Conservation (phyloP, 2,329 filamentous ascomycete species). For the Nigrospora sphaerica region DNA sequence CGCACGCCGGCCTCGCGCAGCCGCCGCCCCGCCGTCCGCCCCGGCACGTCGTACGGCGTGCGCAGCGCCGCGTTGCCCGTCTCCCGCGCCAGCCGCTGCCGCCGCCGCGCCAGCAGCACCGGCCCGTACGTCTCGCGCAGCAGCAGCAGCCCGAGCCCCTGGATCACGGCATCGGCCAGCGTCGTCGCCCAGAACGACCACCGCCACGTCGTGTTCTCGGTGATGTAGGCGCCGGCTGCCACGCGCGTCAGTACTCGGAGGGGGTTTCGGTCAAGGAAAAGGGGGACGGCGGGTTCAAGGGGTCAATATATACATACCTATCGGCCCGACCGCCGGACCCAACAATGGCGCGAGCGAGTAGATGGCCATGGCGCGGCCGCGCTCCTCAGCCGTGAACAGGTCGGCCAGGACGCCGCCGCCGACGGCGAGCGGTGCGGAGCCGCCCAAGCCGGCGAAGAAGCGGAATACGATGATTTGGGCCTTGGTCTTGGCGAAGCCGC, state of each 20-base stretch:
- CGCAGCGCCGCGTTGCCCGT: constrained; percentile 43
- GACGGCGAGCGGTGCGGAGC: constrained; percentile 43
- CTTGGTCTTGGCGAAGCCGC: constrained; percentile 46
- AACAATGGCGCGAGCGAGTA: constrained; percentile 59
- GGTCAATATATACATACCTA: constrained; percentile 19
- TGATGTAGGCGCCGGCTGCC: constrained; percentile 54
- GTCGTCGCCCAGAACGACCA: constrained; percentile 67
- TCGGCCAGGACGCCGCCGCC: constrained; percentile 23
- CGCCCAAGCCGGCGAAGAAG: constrained; percentile 51
- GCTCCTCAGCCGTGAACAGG: constrained; percentile 52
- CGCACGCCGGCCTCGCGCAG: constrained; percentile 34
- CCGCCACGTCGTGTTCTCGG: constrained; percentile 59
- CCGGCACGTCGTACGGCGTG: constrained; percentile 45
- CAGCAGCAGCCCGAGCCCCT: constrained; percentile 50
- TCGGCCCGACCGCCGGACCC: constrained; percentile 58
- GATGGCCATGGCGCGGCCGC: constrained; percentile 54
- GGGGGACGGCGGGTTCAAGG: neutral
- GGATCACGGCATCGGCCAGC: constrained; percentile 54
- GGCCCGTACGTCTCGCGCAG: constrained; percentile 62
- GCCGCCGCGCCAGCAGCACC: constrained; percentile 52
- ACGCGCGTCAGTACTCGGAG: neutral
- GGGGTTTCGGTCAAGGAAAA: neutral
- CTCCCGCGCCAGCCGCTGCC: constrained; percentile 45
- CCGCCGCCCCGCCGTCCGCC: constrained; percentile 20
- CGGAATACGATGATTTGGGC: constrained; percentile 49